phyloP scores from a whole-genome alignment of 2,329 filamentous ascomycete genomes.

The Decorospora gaudefroyi region DNA sequence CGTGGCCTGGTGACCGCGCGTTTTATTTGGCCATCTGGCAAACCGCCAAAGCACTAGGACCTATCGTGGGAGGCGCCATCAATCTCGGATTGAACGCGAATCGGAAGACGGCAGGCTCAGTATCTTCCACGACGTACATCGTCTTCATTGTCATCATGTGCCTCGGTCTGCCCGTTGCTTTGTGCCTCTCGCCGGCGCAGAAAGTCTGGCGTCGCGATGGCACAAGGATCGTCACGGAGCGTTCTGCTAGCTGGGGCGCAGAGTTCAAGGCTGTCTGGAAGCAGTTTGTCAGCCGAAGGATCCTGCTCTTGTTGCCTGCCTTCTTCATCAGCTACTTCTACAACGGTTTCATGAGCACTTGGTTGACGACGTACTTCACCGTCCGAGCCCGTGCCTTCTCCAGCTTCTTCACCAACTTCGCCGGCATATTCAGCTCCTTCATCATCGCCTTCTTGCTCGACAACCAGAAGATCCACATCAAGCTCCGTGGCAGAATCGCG shows the following conservation, averaged over 20 bases:
- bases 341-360: constrained; percentile 46
- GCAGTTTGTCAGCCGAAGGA: constrained; percentile 38
- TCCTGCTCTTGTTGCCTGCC: constrained; percentile 41
- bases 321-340: constrained; percentile 49
- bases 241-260: constrained; percentile 28
- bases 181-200: constrained; percentile 53
- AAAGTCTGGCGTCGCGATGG: constrained; percentile 54
- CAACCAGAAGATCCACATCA: constrained; percentile 42
- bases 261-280: constrained; percentile 41
- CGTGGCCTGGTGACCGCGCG: constrained; percentile 43
- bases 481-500: constrained; percentile 37
- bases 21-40: constrained; percentile 47
- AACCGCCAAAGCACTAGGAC: constrained; percentile 42
- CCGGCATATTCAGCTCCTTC: constrained; percentile 45
- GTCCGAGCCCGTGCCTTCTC: constrained; percentile 44
- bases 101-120: constrained; percentile 46
- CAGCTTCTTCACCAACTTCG: constrained; percentile 47
- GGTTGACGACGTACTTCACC: constrained; percentile 45
- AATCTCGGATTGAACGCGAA: constrained; percentile 55
- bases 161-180: constrained; percentile 50
- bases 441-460: constrained; percentile 43
- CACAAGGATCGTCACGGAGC: constrained; percentile 37
- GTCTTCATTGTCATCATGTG: constrained; percentile 56
- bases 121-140: constrained; percentile 50
- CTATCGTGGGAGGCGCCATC: constrained; percentile 57